Conservation (phyloP, 306 rosid species). For the Arachis stenosperma region DNA sequence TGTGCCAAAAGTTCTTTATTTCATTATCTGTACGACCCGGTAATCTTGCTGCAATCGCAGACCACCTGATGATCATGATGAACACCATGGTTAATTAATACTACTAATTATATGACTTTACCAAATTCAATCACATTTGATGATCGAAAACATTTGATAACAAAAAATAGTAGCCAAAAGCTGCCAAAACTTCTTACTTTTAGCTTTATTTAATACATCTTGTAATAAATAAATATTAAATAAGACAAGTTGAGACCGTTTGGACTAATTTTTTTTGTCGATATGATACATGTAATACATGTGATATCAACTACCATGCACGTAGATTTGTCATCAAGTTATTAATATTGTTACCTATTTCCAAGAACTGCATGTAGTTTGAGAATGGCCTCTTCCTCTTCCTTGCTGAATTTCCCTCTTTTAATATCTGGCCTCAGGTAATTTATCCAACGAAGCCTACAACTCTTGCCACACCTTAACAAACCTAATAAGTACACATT, state of each 20-base stretch:
- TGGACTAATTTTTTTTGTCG: too few species aligned
- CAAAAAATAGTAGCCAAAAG: too few species aligned
- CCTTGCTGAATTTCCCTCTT: slow-evolving; percentile 82
- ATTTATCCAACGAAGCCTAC: slow-evolving; percentile 94
- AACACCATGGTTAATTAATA: background rate
- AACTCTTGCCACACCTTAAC: slow-evolving; percentile 95
- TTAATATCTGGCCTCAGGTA: slow-evolving; percentile 87
- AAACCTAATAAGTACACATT: slow-evolving; percentile 53
- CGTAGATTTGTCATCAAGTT: background rate
- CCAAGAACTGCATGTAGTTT: slow-evolving; percentile 73
- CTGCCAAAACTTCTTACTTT: too few species aligned
- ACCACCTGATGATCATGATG: slow-evolving; percentile 65
- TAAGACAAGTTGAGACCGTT: too few species aligned
- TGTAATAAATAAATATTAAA: too few species aligned
- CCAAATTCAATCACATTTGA: slow-evolving; percentile 20
- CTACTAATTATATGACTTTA: background rate
- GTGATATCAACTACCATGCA: background rate
- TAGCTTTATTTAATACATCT: too few species aligned
- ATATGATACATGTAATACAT: too few species aligned
- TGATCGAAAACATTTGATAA: background rate
- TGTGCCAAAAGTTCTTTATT: slow-evolving; percentile 92
- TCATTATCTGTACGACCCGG: slow-evolving; percentile 95
- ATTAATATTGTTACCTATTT: slow-evolving; percentile 58
- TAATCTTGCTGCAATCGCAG: slow-evolving; percentile 85
- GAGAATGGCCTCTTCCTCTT: slow-evolving; percentile 79